Evolutionary conservation across 2,329 filamentous ascomycete species (phyloP).

Genomic region (Aspergillus piperis): DNA sequence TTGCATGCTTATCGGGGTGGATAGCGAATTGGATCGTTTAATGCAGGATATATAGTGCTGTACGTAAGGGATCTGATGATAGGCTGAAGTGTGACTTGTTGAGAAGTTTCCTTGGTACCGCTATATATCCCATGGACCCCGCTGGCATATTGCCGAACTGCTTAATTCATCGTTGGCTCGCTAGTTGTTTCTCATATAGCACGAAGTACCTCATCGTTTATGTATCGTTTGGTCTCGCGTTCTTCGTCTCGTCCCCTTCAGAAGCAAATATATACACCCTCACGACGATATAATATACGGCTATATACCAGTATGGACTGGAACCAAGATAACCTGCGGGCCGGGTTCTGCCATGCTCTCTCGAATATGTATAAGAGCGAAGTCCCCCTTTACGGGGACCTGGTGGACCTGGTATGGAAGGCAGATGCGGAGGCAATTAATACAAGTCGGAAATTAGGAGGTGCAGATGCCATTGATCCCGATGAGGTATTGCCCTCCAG

Average conservation of each 20-base stretch:
- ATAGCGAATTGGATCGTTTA: background rate
- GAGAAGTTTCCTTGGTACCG: background rate
- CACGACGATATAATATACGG: background rate
- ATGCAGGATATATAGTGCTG: background rate
- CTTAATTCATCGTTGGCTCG: background rate
- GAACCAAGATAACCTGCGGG: constrained; percentile 29
- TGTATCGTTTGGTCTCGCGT: background rate
- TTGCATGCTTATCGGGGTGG: background rate
- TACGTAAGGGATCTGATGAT: background rate
- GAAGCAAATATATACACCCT: background rate
- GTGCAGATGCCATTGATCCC: constrained; percentile 16
- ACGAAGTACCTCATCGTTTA: background rate
- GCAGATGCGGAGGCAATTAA: constrained; percentile 28
- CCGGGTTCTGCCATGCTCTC: constrained; percentile 33
- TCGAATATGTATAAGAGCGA: constrained; percentile 40
- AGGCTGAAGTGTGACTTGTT: background rate
- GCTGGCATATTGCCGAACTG: background rate
- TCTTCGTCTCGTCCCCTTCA: background rate
- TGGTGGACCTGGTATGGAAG: constrained; percentile 33
- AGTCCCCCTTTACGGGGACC: constrained; percentile 36
- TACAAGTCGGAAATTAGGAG: constrained; percentile 8
- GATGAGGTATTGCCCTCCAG: constrained; percentile 26
- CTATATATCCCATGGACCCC: background rate
- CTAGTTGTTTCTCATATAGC: background rate
- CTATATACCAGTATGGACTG: constrained; percentile 10